Evolutionary conservation across 2,329 filamentous ascomycete species (phyloP).

Genomic region (Furcasterigmium furcatum): DNA sequence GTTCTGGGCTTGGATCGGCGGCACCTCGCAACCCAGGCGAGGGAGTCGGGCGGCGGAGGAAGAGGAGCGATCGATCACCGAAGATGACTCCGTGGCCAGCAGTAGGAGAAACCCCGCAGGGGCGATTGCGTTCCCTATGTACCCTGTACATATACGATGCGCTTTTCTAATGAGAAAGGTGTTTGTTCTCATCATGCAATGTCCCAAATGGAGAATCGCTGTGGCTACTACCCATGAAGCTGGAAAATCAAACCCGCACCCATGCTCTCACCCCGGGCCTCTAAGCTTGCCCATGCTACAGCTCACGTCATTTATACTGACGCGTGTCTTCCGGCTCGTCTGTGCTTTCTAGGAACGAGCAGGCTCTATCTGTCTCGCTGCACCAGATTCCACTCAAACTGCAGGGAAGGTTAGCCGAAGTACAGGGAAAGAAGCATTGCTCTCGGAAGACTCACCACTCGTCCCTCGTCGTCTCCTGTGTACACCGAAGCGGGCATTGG

Average conservation of each 20-base stretch:
- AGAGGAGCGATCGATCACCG: not conserved
- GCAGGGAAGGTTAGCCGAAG: not conserved
- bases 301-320: not conserved
- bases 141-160: constrained; percentile 1
- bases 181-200: constrained; percentile 5
- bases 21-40: not conserved
- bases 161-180: not conserved
- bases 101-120: too few species aligned
- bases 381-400: constrained; percentile 65
- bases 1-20: constrained; percentile 12
- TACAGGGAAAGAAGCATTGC: not conserved
- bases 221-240: too few species aligned
- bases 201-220: too few species aligned
- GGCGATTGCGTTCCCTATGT: too few species aligned
- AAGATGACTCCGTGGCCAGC: not conserved
- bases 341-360: not conserved
- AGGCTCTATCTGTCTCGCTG: constrained; percentile 52
- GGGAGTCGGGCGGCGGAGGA: not conserved
- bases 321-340: not conserved
- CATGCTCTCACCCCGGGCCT: too few species aligned
- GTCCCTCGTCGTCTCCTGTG: constrained; percentile 89
- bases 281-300: constrained; percentile 10
- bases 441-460: constrained; percentile 59
- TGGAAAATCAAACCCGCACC: too few species aligned
- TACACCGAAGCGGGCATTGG: constrained; percentile 83